Base-by-base conservation (phyloP, 106 monocot genomes). In the Platanthera zijinensis region DNA sequence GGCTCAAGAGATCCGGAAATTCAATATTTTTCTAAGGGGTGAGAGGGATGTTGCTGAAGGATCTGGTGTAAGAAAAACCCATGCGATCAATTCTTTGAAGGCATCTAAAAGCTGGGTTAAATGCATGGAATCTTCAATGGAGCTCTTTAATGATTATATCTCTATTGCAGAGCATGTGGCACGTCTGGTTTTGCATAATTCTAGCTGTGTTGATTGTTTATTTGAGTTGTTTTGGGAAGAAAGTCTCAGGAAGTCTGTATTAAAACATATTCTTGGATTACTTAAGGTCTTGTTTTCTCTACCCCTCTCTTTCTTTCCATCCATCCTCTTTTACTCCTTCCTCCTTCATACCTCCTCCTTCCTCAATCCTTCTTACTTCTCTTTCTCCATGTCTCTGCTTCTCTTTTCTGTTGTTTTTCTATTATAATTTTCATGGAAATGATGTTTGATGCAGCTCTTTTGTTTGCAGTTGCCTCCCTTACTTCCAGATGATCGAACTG, bases 141-240 rank as follows among this genome's bases (percentile, higher is more conserved):
- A 90, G 15, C 84, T 99, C 47, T 99, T 99, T 72, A 84, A 77
- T 28, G 92, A 87, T 75, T 99, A 86, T 84, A n/a, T 90, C 18
- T 79, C 81, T 51, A 39, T 80, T 49, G 77, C 79, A 64, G 94
- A 99, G 30, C 82, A 94, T 80, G 85, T 84, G 69, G 87, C 63
- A 80, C 74, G 67, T 78, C 72, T 84, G 76, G 74, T 97, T 82
- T 79, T 94, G 79, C 87, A 90, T 28, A 88, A 86, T 74, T 10
- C 85, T 11, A 80, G 68, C 52, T 99, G 99, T 80, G 78, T 94
- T 72, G 94, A 99, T 76, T 92, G 83, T 81, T 92, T 99, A 77
- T 99, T 94, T 83, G 86, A 90, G 57, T 75, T 99, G 51, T 92
- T 94, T 78, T 92, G 91, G 91, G 99, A 90, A 80, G 92, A 94